Base-by-base conservation (phyloP, 1,284 basidiomycete species). In the Waitea zeae region DNA sequence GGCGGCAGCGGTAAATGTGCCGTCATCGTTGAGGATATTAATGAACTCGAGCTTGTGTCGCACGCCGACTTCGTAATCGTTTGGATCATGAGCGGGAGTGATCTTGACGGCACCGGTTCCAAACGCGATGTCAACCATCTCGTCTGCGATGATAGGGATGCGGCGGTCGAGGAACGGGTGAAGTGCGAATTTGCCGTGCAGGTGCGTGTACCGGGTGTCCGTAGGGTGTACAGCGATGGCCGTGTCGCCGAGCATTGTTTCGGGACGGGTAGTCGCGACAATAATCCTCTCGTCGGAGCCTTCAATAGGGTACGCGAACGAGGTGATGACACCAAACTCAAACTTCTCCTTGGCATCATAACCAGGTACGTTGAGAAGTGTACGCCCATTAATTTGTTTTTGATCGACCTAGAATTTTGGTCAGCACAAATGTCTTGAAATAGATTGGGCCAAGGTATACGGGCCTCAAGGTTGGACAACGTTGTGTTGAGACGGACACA, bases 91-190 rank as follows among this genome's bases (percentile, higher is more conserved):
- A 1, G 93, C 95, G n/a, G 95, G 95, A 0, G 95, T 98, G 52
- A 98, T 98, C 63, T 99, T 98, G 39, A 98, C 93, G 4, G 93
- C 95, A 57, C 95, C 95, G 17, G 95, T 99, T 36, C 95, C 95
- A 46, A 98, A 97, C 27, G 72, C 70, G 79, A 90, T 96, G 54
- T 98, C 93, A 43, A 96, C 93, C 17, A 36, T 36, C 28, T 67
- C 59, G 51, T 98, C 95, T 29, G 77, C 68, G 39, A 99, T 64
- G 52, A 98, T 95, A 15, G 89, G 90, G 37, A 98, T 69, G 29
- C 76, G 72, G 36, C 95, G 78, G 43, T 76, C 61, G 39, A 92
- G 60, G 62, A 99, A 97, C 2, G 95, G 95, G 55, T 98, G 95
- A 3, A 69, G 54, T 26, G 74, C 88, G 46, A 79, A 88, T 64